phyloP scores from a whole-genome alignment of 768 basidiomycete species.

The Lyophyllum atratum region DNA sequence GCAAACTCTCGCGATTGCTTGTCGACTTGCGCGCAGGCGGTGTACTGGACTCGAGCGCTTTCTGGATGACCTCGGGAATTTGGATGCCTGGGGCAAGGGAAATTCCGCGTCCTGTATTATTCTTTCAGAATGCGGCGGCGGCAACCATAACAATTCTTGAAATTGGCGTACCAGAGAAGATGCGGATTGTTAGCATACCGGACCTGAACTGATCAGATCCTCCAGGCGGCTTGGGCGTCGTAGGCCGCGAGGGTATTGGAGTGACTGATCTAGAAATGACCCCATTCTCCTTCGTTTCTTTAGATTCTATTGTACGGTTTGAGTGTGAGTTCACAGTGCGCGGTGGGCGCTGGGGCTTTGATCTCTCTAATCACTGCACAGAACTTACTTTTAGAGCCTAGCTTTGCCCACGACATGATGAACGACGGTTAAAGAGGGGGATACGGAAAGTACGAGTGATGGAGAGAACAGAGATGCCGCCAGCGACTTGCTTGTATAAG shows the following conservation, averaged over 20 bases:
- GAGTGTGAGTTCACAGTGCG: constrained; percentile 6
- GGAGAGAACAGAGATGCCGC: constrained; percentile 28
- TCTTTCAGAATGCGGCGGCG: neutral
- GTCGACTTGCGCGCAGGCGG: constrained; percentile 56
- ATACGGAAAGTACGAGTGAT: constrained; percentile 13
- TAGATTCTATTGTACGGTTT: constrained; percentile 48
- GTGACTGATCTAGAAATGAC: constrained; percentile 77
- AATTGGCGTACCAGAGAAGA: constrained; percentile 77
- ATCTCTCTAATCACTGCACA: neutral
- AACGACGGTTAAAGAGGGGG: constrained; percentile 12
- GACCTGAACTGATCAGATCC: constrained; percentile 71
- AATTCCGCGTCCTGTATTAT: constrained; percentile 69
- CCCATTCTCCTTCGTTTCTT: constrained; percentile 72
- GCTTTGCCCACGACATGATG: constrained; percentile 59
- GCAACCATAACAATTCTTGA: neutral
- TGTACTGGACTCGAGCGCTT: constrained; percentile 63
- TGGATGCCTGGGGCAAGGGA: constrained; percentile 74
- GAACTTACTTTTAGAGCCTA: constrained; percentile 41
- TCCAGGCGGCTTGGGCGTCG: constrained; percentile 65
- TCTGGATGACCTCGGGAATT: constrained; percentile 84
- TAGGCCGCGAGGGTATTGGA: constrained; percentile 80
- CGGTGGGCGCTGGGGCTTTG: neutral
- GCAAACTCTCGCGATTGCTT: constrained; percentile 87
- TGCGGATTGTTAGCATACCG: constrained; percentile 93
- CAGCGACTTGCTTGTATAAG: constrained; percentile 27